Conservation (phyloP, 2,329 filamentous ascomycete species). For the Monosporascus sp. region DNA sequence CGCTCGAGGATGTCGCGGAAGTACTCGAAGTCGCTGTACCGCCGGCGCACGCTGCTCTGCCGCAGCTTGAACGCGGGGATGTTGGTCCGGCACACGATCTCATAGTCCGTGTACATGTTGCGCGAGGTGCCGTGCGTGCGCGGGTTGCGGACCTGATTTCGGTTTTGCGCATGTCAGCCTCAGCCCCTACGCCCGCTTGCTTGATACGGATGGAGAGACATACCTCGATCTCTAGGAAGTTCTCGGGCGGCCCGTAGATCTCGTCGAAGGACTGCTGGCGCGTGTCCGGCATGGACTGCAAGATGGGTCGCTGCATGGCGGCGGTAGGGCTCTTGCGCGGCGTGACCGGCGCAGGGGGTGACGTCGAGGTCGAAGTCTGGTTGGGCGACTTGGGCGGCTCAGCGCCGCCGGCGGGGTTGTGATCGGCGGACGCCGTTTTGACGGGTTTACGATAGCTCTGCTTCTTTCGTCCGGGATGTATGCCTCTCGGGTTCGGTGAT, state of each 20-base stretch:
- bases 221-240: slow-evolving; percentile 98
- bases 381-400: slow-evolving; percentile 18
- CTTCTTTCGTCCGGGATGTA: too few relatives aligned
- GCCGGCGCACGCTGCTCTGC: slow-evolving; percentile 78
- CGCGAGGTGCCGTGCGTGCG: slow-evolving; percentile 92
- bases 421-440: slow-evolving; percentile 25
- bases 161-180: slow-evolving; percentile 2
- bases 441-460: slow-evolving; percentile 7
- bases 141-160: slow-evolving; percentile 76
- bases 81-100: slow-evolving; percentile 96
- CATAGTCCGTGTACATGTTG: slow-evolving; percentile 98
- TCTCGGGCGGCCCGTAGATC: slow-evolving; percentile 97
- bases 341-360: slow-evolving; percentile 2
- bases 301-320: slow-evolving; percentile 45
- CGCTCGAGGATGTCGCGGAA: slow-evolving; percentile 97
- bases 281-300: slow-evolving; percentile 65
- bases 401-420: slow-evolving; percentile 12
- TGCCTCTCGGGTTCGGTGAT: too few relatives aligned
- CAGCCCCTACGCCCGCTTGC: neutral
- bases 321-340: slow-evolving; percentile 22
- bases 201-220: slow-evolving; percentile 15
- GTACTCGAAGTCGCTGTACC: slow-evolving; percentile 98
- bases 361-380: slow-evolving; percentile 3
- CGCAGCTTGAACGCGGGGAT: slow-evolving; percentile 98
- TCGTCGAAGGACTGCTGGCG: slow-evolving; percentile 96